phyloP scores from a whole-genome alignment of 345 rosid species.

The Aurinia saxatilis region DNA sequence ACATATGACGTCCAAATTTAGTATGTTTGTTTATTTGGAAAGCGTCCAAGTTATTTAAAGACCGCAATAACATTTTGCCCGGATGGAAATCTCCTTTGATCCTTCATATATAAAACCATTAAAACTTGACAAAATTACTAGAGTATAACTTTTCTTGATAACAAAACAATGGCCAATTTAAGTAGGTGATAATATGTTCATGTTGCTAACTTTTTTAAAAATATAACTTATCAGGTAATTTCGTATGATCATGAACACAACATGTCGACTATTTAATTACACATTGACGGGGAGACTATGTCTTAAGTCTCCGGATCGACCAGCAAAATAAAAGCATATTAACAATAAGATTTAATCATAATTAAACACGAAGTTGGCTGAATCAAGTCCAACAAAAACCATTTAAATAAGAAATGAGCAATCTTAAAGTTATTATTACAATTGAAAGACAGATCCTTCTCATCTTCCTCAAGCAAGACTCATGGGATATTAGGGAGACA shows the following conservation, averaged over 20 bases:
- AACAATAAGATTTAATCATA: background rate
- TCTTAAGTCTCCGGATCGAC: background rate
- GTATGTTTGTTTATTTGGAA: too few species aligned
- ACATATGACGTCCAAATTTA: too few species aligned
- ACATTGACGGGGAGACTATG: background rate
- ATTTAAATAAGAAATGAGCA: background rate
- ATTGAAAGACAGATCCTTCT: slow-evolving; percentile 15
- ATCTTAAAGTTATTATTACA: slow-evolving; percentile 4
- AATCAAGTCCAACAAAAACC: slow-evolving; percentile 13
- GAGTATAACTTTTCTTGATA: background rate
- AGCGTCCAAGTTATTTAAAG: too few species aligned
- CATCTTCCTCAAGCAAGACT: background rate
- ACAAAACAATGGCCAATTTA: background rate
- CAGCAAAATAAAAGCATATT: background rate
- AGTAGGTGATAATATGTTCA: background rate
- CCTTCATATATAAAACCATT: too few species aligned
- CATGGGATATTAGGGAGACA: background rate
- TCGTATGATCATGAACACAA: background rate
- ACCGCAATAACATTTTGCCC: too few species aligned
- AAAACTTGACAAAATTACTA: too few species aligned
- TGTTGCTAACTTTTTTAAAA: background rate
- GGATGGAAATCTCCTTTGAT: too few species aligned
- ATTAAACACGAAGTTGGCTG: slow-evolving; percentile 1
- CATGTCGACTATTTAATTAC: slow-evolving; percentile 3
- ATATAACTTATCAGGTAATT: background rate